Evolutionary conservation across 352 stramenopile species (phyloP), one percentile per base, ranked within the genome.

Genomic region (Pythium scleroteichum): DNA sequence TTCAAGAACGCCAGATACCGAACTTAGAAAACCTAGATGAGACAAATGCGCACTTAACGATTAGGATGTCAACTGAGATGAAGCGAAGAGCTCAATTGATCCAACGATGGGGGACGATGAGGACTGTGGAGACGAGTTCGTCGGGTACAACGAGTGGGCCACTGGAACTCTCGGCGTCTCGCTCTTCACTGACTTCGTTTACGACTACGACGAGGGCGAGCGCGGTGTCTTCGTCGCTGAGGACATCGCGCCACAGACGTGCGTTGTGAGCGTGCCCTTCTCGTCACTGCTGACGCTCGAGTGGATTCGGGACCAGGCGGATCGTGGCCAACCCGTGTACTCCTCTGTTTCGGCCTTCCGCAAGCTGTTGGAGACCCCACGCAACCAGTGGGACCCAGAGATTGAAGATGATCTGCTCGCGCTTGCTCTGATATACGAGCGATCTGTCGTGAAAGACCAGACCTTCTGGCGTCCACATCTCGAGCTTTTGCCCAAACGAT

Each of bases 91-190:
- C 23, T 51, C 46, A 49, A 29, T n/a, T 20, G 4, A 45, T 14
- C 26, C 12, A 4, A 59, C 19, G 16, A 59, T 56, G 49, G 49
- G 13, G 16, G 44, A 51, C 27, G 41, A 57, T 17, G 61, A 63
- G 29, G 55, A 54, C 9, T 66, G 59, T 16, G 59, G 51, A 22
- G 59, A 66, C 13, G 63, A 61, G 59, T 65, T 63, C 23, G 59
- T 92, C n/a, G 82, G 84, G 38, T 94, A 70, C 56, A 70, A 93
- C 54, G 82, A 89, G 69, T 93, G 84, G 84, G 84, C 84, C 2
- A 47, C 58, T 13, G 59, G 71, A 44, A 38, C 55, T 46, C 76
- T 93, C 29, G 66, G 78, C 41, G 81, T 92, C 55, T 57, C 66
- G 40, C 70, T 92, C 26, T 74, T 68, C 38, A 91, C 80, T 8